Conservation (phyloP, 352 stramenopile genomes). For the Phytophthora pinifolia region DNA sequence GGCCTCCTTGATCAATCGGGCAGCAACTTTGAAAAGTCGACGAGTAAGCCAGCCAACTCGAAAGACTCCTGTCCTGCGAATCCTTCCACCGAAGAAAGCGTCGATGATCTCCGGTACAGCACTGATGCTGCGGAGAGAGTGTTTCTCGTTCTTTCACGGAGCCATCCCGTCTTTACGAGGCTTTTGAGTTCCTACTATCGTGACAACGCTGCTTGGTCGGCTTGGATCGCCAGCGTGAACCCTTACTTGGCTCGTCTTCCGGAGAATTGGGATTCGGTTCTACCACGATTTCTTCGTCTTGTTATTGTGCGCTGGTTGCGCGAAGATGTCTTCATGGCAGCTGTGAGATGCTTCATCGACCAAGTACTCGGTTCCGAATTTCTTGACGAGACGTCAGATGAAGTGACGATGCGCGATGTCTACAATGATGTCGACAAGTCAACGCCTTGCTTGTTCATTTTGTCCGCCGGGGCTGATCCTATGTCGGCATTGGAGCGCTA, state of each 20-base stretch:
- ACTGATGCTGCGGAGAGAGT: conserved; percentile 11
- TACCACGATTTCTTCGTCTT: conserved; percentile 52
- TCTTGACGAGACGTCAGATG: conserved; percentile 8
- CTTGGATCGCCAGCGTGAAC: conserved; percentile 41
- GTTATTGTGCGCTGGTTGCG: conserved; percentile 62
- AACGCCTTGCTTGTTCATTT: conserved; percentile 75
- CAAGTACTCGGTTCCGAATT: conserved; percentile 36
- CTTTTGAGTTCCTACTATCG: conserved; percentile 47
- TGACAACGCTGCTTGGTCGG: conserved; percentile 40
- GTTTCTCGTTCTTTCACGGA: conserved; percentile 32
- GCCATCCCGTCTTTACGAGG: conserved; percentile 22
- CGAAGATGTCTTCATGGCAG: conserved; percentile 44
- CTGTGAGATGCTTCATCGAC: conserved; percentile 42
- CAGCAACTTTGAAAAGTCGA: conserved; percentile 4
- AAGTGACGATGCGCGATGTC: conserved; percentile 43
- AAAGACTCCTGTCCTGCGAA: not conserved
- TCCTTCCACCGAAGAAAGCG: conserved; percentile 10
- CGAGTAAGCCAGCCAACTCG: not conserved
- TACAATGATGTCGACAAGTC: conserved; percentile 58
- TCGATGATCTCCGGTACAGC: conserved; percentile 18
- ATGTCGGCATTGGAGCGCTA: conserved; percentile 49
- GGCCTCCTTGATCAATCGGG: conserved; percentile 32
- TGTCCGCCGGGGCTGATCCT: conserved; percentile 73
- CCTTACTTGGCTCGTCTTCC: conserved; percentile 44
- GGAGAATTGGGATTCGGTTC: conserved; percentile 24